A percentile compares a stretch with the other conserved stretches of the same genome.
Evolutionary conservation across 257 asterid genomes (phyloP).

Genomic region (Cruciata laevipes): DNA sequence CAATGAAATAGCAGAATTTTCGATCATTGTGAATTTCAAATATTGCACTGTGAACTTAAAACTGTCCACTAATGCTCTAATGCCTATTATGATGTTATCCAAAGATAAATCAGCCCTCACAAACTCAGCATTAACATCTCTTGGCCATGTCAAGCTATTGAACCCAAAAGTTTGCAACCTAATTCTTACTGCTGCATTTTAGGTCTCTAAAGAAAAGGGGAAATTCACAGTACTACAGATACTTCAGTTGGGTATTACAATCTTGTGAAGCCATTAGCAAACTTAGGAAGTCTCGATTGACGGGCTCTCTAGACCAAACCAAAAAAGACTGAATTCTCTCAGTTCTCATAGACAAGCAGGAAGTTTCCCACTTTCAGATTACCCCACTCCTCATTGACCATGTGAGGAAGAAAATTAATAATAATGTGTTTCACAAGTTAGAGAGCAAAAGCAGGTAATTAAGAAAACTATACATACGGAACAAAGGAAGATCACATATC

Average conservation of each 20-base stretch:
- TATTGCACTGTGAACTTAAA: too few relatives aligned
- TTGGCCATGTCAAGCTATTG: not conserved
- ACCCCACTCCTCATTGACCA: not conserved
- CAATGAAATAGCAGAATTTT: not conserved
- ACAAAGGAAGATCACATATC: slow-evolving; percentile 2
- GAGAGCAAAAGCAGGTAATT: not conserved
- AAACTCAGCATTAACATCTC: slow-evolving; percentile 1
- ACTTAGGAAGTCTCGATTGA: not conserved
- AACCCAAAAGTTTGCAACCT: not conserved
- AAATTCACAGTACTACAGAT: not conserved
- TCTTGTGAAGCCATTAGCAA: not conserved
- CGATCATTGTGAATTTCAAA: not conserved
- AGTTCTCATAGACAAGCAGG: not conserved
- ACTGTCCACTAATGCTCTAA: not conserved
- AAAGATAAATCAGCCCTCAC: not conserved
- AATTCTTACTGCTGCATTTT: not conserved
- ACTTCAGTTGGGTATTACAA: not conserved
- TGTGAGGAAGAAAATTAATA: not conserved
- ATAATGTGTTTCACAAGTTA: not conserved
- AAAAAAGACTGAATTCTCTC: not conserved
- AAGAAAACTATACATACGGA: not conserved
- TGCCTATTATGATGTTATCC: too few relatives aligned
- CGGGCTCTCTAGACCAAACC: not conserved
- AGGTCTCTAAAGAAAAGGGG: not conserved
- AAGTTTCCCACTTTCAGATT: not conserved